Percentiles rank a stretch among this genome's conserved stretches.
Evolutionary conservation across 2,329 filamentous ascomycete genomes (phyloP).

Genomic region (Botrytis elliptica): DNA sequence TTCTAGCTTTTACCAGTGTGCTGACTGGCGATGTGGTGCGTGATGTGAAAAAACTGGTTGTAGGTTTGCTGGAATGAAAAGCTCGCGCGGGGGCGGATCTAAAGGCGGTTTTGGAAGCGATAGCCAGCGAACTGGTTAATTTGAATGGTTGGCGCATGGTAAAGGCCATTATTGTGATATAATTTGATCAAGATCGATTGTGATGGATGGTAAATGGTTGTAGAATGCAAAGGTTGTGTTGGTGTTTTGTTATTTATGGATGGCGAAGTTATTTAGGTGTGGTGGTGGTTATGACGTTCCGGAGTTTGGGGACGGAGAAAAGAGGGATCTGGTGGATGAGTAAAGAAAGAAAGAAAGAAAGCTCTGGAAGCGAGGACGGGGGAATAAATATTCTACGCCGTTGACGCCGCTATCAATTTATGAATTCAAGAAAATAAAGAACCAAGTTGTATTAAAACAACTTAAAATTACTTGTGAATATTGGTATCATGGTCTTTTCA

Average conservation of each 20-base stretch:
- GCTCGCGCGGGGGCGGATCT: conserved; percentile 52
- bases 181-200: not conserved
- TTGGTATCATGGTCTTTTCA: no score
- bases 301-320: conserved; percentile 18
- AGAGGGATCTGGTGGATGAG: not conserved
- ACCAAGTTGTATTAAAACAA: not conserved
- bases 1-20: conserved; percentile 52
- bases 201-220: not conserved
- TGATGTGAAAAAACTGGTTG: conserved; percentile 47
- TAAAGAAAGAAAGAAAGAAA: conserved; percentile 23
- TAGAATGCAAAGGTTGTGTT: not conserved
- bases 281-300: conserved; percentile 11
- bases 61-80: conserved; percentile 54
- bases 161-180: conserved; percentile 55
- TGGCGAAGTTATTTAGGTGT: not conserved
- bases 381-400: not conserved
- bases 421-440: not conserved
- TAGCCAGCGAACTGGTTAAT: conserved; percentile 54
- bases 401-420: not conserved
- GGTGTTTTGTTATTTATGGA: not conserved
- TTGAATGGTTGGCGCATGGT: conserved; percentile 63
- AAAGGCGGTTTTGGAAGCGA: conserved; percentile 49
- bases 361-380: conserved; percentile 18
- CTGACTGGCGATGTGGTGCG: conserved; percentile 43
- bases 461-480: not conserved